Evolutionary conservation across 1,284 basidiomycete species (phyloP).

Genomic region (Ceratobasidium sp.): DNA sequence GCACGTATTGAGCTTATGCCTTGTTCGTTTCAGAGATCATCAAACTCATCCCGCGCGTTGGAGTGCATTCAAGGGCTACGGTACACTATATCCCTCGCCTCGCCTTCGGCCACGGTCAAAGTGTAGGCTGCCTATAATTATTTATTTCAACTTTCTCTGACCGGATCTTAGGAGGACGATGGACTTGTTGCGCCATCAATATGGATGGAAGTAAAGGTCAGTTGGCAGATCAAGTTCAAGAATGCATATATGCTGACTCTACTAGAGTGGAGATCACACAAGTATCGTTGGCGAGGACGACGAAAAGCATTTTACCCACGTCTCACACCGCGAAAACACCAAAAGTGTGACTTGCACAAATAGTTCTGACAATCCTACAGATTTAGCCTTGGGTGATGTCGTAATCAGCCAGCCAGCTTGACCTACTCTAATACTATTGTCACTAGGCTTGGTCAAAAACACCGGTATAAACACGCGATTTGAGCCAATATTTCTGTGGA

Average conservation of each 20-base stretch:
- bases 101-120: conserved; percentile 25
- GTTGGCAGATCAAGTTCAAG: neutral
- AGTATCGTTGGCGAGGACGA: neutral
- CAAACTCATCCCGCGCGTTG: neutral
- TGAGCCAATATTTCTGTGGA: conserved; percentile 6
- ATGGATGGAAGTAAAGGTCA: conserved; percentile 15
- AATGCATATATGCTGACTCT: neutral
- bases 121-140: neutral
- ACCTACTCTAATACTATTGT: neutral
- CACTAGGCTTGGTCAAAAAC: neutral
- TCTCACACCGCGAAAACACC: neutral
- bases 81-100: conserved; percentile 16
- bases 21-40: conserved; percentile 1
- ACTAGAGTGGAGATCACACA: conserved; percentile 6
- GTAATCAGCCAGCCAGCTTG: neutral
- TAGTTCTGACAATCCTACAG: neutral
- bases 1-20: neutral
- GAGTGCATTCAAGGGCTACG: conserved; percentile 6
- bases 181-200: neutral
- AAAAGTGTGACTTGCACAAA: conserved; percentile 14
- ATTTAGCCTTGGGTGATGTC: neutral
- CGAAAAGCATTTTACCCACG: conserved; percentile 5
- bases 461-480: neutral
- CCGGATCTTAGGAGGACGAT: neutral
- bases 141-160: neutral